These are phyloP conservation scores for Xanthoconium stramineum DNA, from an alignment of 768 basidiomycete genomes.

Conservation along the genomic window DNA sequence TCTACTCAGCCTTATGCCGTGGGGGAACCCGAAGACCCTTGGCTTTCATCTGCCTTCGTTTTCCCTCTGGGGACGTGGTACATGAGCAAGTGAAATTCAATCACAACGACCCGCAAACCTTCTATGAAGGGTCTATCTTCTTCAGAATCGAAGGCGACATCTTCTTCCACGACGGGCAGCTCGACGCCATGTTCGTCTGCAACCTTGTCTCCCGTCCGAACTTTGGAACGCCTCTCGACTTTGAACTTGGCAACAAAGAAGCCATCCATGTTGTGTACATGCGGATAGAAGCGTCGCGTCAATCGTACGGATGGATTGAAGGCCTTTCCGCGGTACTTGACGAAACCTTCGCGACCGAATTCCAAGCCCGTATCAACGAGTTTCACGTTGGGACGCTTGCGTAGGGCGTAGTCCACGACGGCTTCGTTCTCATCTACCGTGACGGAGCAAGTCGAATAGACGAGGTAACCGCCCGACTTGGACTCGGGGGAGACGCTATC, in stretches of 20 bases:
- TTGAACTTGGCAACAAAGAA: slow-evolving; percentile 99
- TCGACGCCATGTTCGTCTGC: slow-evolving; percentile 24
- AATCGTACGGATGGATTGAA: slow-evolving; percentile 77
- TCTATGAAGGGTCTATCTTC: slow-evolving; percentile 77
- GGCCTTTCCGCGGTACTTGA: slow-evolving; percentile 83
- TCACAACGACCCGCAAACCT: slow-evolving; percentile 47
- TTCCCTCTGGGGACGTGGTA: slow-evolving; percentile 49
- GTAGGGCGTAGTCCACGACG: slow-evolving; percentile 95
- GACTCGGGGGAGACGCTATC: slow-evolving; percentile 91
- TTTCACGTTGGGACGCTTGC: slow-evolving; percentile 89
- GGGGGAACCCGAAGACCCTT: slow-evolving; percentile 68
- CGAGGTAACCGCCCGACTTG: slow-evolving; percentile 88
- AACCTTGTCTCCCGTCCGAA: slow-evolving; percentile 27
- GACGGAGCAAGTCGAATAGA: slow-evolving; percentile 98
- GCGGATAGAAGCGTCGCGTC: slow-evolving; percentile 90
- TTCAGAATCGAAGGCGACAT: slow-evolving; percentile 64
- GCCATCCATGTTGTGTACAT: slow-evolving; percentile 99
- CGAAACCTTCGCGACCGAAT: slow-evolving; percentile 92
- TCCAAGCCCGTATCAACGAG: slow-evolving; percentile 90
- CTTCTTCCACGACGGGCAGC: slow-evolving; percentile 26
- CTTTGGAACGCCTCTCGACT: slow-evolving; percentile 75
- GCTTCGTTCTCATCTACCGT: slow-evolving; percentile 98
- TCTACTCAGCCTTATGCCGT: slow-evolving; percentile 37
- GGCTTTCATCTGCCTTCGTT: slow-evolving; percentile 71
- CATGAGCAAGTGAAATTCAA: background rate